Evolutionary conservation across 305 asterid genomes (phyloP).

Genomic region (Fraxinus nigra): DNA sequence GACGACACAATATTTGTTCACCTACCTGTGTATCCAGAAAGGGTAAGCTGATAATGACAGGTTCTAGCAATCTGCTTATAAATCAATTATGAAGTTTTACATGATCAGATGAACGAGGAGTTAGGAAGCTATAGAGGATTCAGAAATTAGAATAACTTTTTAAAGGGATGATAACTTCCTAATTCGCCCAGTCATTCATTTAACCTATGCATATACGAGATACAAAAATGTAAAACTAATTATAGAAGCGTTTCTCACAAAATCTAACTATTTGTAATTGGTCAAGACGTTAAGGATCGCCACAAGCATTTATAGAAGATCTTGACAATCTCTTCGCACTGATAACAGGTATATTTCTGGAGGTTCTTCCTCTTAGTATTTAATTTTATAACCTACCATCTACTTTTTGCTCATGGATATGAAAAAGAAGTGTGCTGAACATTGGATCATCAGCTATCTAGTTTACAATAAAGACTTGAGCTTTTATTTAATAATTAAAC

Average conservation of each 20-base stretch:
- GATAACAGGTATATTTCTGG: not conserved
- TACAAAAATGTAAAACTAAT: not conserved
- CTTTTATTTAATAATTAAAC: not conserved
- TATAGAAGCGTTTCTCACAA: not conserved
- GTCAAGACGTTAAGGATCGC: not conserved
- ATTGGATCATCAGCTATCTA: not conserved
- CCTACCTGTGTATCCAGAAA: constrained; percentile 56
- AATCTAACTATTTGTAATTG: not conserved
- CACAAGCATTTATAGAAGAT: not conserved
- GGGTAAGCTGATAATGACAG: not conserved
- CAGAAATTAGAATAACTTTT: not conserved
- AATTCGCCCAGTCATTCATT: not conserved
- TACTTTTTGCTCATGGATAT: not conserved
- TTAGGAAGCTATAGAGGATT: not conserved
- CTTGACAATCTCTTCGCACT: not conserved
- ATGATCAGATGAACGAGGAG: not conserved
- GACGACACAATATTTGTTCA: constrained; percentile 83
- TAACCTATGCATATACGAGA: not conserved
- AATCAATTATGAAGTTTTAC: not conserved
- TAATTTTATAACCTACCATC: not conserved
- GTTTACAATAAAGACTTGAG: not conserved
- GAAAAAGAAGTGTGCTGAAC: not conserved
- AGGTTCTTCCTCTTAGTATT: not conserved
- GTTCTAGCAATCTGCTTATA: not conserved
- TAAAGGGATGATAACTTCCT: not conserved